A percentile compares a stretch with the other conserved stretches of the same genome.
These are phyloP conservation scores for Heterobasidion parviporum DNA, from an alignment of 1,284 basidiomycete genomes.

Conservation along the genomic window DNA sequence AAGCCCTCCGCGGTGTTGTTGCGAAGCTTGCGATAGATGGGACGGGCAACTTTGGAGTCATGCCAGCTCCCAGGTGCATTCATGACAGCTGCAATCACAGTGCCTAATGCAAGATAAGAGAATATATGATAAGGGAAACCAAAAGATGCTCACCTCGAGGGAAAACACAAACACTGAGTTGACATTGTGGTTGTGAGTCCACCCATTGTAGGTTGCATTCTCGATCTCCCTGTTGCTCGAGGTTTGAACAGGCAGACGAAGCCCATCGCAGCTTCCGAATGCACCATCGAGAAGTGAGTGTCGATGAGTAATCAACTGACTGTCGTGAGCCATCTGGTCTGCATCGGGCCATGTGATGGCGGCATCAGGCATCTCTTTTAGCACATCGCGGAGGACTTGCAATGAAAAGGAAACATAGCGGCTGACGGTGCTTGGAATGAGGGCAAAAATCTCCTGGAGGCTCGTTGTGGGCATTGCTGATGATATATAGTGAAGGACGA, in stretches of 20 bases:
- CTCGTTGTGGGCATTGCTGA: slow-evolving; percentile 30
- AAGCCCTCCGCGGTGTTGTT: slow-evolving; percentile 26
- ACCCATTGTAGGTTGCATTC: slow-evolving; percentile 44
- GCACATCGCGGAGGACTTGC: slow-evolving; percentile 15
- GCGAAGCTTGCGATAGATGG: slow-evolving; percentile 28
- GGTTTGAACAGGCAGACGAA: not conserved
- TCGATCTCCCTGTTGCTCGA: slow-evolving; percentile 30
- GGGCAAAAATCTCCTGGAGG: slow-evolving; percentile 29
- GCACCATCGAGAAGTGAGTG: too few relatives aligned
- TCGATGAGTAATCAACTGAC: too few relatives aligned
- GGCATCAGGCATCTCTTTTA: slow-evolving; percentile 1
- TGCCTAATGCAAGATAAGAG: slow-evolving; percentile 19
- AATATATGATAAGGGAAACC: not conserved
- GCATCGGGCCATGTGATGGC: too few relatives aligned
- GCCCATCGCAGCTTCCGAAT: too few relatives aligned
- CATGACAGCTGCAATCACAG: slow-evolving; percentile 10
- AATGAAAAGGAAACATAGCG: slow-evolving; percentile 28
- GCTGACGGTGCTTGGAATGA: slow-evolving; percentile 18
- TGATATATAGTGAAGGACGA: slow-evolving; percentile 19
- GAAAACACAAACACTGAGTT: slow-evolving; percentile 23
- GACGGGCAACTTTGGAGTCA: slow-evolving; percentile 29
- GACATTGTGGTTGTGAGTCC: slow-evolving; percentile 32
- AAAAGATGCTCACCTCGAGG: slow-evolving; percentile 22
- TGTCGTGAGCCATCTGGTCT: too few relatives aligned
- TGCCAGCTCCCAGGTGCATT: slow-evolving; percentile 45